These are phyloP conservation scores for Rosa rugosa DNA, from an alignment of 306 rosid species.

Conservation along the genomic window DNA sequence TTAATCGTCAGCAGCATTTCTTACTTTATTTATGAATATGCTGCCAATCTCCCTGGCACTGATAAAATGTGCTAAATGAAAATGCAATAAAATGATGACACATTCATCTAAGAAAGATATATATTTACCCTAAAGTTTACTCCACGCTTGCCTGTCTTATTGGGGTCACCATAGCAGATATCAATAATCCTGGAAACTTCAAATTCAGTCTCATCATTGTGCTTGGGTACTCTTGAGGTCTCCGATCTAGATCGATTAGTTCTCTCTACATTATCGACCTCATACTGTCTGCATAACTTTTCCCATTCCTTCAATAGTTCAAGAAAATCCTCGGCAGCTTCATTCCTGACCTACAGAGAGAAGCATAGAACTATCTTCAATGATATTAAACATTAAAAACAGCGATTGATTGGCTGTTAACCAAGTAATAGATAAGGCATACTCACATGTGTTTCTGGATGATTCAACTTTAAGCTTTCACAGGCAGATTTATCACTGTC, in stretches of 20 bases:
- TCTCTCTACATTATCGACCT: conserved; percentile 30
- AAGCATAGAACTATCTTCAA: conserved; percentile 14
- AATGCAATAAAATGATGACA: background rate
- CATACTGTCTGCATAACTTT: conserved; percentile 64
- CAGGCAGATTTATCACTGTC: conserved; percentile 67
- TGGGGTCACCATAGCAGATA: conserved; percentile 85
- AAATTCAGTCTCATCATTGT: conserved; percentile 39
- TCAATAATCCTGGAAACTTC: conserved; percentile 73
- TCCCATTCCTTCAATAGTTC: conserved; percentile 83
- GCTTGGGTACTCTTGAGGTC: conserved; percentile 29
- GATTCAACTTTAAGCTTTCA: conserved; percentile 77
- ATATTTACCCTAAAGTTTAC: conserved; percentile 69
- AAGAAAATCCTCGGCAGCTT: conserved; percentile 78
- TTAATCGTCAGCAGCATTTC: background rate
- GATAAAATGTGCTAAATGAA: background rate
- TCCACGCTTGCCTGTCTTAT: conserved; percentile 49
- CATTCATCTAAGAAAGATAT: background rate
- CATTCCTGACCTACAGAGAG: conserved; percentile 77
- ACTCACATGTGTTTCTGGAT: conserved; percentile 74
- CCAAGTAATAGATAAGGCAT: conserved; percentile 24
- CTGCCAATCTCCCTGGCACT: background rate
- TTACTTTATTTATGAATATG: background rate
- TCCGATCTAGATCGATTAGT: conserved; percentile 31
- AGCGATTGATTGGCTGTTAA: background rate
- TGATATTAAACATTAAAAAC: conserved; percentile 12